A percentile compares a stretch with the other conserved stretches of the same genome.
phyloP scores from a whole-genome alignment of 192 early-diverging fungal species.

The Dimargaris verticillata region DNA sequence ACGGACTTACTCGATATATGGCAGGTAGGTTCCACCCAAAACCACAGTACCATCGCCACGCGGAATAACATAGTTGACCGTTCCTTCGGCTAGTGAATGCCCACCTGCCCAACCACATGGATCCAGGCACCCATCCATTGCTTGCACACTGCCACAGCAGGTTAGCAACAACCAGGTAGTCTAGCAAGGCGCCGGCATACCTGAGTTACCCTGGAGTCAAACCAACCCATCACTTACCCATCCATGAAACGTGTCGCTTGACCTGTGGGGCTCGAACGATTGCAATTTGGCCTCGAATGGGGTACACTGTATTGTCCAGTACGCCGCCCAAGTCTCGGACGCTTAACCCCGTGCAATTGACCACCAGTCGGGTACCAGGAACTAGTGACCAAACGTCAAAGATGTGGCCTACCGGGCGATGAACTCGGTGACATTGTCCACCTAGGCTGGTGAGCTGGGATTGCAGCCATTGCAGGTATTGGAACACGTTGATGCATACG shows the following conservation, averaged over 20 bases:
- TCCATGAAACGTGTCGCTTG: slow-evolving; percentile 32
- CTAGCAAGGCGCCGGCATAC: no score
- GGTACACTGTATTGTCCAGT: slow-evolving; percentile 44
- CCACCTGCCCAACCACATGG: no score
- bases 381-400: slow-evolving; percentile 13
- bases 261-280: slow-evolving; percentile 46
- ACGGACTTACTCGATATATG: slow-evolving; percentile 24
- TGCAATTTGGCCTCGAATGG: slow-evolving; percentile 64
- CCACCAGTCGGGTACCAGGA: slow-evolving; percentile 30
- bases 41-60: slow-evolving; percentile 57
- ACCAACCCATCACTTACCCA: slow-evolving; percentile 14
- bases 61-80: slow-evolving; percentile 69
- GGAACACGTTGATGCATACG: slow-evolving; percentile 42
- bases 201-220: no score
- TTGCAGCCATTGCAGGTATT: slow-evolving; percentile 48
- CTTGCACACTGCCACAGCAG: no score
- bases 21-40: slow-evolving; percentile 51
- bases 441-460: slow-evolving; percentile 33
- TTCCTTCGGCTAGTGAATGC: no score
- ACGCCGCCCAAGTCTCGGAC: slow-evolving; percentile 47
- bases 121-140: no score
- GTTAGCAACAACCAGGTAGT: no score
- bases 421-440: slow-evolving; percentile 23
- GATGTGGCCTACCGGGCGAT: slow-evolving; percentile 22
- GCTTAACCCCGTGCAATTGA: slow-evolving; percentile 63